phyloP scores from a whole-genome alignment of 73 alveolate genomes.

The Uronychia setigera region DNA sequence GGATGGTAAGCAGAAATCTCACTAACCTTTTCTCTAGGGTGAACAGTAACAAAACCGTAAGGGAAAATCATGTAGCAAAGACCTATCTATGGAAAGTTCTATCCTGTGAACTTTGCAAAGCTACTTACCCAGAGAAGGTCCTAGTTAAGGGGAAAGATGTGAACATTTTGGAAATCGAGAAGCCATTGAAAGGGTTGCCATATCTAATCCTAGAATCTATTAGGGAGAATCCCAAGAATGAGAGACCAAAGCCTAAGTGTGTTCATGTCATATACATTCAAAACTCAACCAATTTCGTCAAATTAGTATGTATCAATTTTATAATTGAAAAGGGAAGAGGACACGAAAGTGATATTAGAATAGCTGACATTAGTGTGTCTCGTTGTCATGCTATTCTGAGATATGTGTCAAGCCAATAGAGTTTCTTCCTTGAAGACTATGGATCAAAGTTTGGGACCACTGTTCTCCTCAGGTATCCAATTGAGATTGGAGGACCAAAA shows the following conservation, averaged over 20 bases:
- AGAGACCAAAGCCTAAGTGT: not conserved
- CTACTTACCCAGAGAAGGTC: conserved; percentile 49
- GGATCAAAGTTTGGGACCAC: conserved; percentile 2
- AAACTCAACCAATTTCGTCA: not conserved
- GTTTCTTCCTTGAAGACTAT: not conserved
- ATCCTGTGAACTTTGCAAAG: conserved; percentile 58
- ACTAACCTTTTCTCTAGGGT: conserved; percentile 51
- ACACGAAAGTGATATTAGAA: conserved; percentile 38
- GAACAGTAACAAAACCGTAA: conserved; percentile 34
- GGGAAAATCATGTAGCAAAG: not conserved
- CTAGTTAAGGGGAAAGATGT: conserved; percentile 23
- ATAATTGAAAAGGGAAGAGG: conserved; percentile 50
- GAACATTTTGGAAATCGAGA: conserved; percentile 7
- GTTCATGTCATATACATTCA: not conserved
- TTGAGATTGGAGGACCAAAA: not conserved
- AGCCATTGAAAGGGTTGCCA: not conserved
- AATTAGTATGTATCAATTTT: not conserved
- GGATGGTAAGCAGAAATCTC: conserved; percentile 32
- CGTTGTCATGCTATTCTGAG: conserved; percentile 43
- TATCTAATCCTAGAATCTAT: not conserved
- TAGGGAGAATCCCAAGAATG: not conserved
- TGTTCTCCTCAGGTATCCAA: not conserved
- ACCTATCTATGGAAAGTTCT: not conserved
- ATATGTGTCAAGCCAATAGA: not conserved
- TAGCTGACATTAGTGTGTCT: conserved; percentile 53